Evolutionary conservation across 176 grass and related monocot species (phyloP), one percentile per base, ranked within the genome.

Genomic region (Tillandsia fasciculata): DNA sequence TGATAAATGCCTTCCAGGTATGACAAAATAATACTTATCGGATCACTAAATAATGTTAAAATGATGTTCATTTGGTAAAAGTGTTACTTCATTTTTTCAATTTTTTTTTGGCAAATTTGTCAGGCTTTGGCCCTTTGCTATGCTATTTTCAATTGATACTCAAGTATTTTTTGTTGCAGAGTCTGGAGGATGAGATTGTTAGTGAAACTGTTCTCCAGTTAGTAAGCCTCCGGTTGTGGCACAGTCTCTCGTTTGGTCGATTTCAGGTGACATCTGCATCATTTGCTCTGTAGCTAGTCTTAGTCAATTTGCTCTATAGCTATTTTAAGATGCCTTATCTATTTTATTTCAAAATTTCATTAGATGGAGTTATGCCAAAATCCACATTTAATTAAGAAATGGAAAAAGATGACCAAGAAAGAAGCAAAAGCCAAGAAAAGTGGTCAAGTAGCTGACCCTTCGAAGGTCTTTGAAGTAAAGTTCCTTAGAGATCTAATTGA

Each of bases 1-100:
- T 99, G 87, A 99, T 99, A 82, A 90, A 99, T 83, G 84, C 84
- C 3, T 99, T 99, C 82, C 87, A 99, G 91, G 91, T 95, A 87
- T 63, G 67, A 6, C 33, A 42, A 29, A 29, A 42, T 6, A 7
- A 42, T 42, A 42, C 33, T 42, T 4, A 42, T 42, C 33, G 33
- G 7, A 42, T 42, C 33, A 42, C 33, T 42, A 7, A 42, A 42
- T 42, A 42, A 42, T 42, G 33, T 0, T 7, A 42, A 42, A 42
- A 3, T 42, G 33, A 42, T 42, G 33, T 42, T 42, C 33, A 7
- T 42, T 42, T 42, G 33, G 33, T 42, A 22, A 61, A 61, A 18
- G 17, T 61, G 8, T 18, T 22, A 61, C 15, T 2, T 12, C 52
- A 61, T 61, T 9, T 15, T 61, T 24, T 24, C 0, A 20, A 20